Percentiles rank a stretch among this genome's conserved stretches.
Evolutionary conservation across 768 basidiomycete species (phyloP).

Genomic region (Xerocomellus chrysenteron): DNA sequence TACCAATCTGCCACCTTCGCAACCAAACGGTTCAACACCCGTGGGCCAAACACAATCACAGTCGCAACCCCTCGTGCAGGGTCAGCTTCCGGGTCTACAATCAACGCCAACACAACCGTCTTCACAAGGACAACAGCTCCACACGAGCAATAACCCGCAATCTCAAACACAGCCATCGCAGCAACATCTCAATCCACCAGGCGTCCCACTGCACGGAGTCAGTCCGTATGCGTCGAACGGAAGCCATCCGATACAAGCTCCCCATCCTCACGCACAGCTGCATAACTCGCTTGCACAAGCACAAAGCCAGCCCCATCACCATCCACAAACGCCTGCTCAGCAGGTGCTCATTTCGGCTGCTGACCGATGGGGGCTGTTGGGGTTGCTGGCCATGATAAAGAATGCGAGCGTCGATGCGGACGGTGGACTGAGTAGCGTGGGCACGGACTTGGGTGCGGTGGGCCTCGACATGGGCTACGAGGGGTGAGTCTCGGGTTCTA

Average conservation of each 20-base stretch:
- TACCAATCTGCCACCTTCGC: slow-evolving; percentile 40
- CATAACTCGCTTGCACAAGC: slow-evolving; percentile 30
- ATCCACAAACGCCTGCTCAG: slow-evolving; percentile 87
- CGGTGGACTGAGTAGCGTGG: slow-evolving; percentile 77
- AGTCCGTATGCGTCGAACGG: slow-evolving; percentile 36
- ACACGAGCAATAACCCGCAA: slow-evolving; percentile 34
- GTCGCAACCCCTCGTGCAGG: slow-evolving; percentile 20
- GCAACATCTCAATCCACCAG: slow-evolving; percentile 55
- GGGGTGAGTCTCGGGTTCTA: slow-evolving; percentile 58
- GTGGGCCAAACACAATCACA: slow-evolving; percentile 23
- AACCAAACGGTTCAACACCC: slow-evolving; percentile 29
- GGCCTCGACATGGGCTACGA: slow-evolving; percentile 84
- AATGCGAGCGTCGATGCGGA: slow-evolving; percentile 74
- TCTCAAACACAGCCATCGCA: slow-evolving; percentile 35
- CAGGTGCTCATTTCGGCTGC: slow-evolving; percentile 91
- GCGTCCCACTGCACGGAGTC: slow-evolving; percentile 42
- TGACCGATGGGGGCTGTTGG: slow-evolving; percentile 91
- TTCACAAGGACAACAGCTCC: slow-evolving; percentile 30
- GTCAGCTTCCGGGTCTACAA: slow-evolving; percentile 19
- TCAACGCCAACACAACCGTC: slow-evolving; percentile 24
- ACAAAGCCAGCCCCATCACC: slow-evolving; percentile 41
- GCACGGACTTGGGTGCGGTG: slow-evolving; percentile 89
- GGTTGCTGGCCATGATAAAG: slow-evolving; percentile 84
- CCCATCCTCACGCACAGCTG: slow-evolving; percentile 37
- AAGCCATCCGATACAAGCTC: slow-evolving; percentile 34